phyloP scores from a whole-genome alignment of 2,329 filamentous ascomycete species.

The Coleophoma crateriformis region DNA sequence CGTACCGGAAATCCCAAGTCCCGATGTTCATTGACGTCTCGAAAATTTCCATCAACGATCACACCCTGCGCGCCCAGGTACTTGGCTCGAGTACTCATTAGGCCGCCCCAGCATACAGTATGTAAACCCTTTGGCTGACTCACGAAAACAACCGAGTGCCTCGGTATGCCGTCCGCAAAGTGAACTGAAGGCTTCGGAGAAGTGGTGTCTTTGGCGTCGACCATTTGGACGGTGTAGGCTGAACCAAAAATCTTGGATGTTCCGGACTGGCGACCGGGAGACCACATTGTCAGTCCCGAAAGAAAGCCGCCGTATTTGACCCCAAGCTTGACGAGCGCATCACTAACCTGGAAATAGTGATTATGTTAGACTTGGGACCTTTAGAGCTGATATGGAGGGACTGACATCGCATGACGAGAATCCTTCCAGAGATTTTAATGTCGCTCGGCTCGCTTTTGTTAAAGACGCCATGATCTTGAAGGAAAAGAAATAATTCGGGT shows the following conservation, averaged over 20 bases:
- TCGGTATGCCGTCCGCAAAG: slow-evolving; percentile 29
- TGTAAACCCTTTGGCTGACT: slow-evolving; percentile 27
- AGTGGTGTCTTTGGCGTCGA: not conserved
- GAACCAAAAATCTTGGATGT: slow-evolving; percentile 5
- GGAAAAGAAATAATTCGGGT: too few relatives aligned
- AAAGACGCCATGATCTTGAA: too few relatives aligned
- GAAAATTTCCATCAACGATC: slow-evolving; percentile 32
- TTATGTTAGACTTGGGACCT: too few relatives aligned
- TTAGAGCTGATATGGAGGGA: too few relatives aligned
- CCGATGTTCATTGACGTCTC: slow-evolving; percentile 29
- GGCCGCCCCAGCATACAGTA: slow-evolving; percentile 31
- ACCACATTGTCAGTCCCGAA: slow-evolving; percentile 1
- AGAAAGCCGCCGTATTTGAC: not conserved
- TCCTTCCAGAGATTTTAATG: too few relatives aligned
- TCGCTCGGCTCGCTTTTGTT: too few relatives aligned
- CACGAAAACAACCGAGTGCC: slow-evolving; percentile 30
- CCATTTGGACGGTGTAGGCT: slow-evolving; percentile 6
- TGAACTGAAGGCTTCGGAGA: slow-evolving; percentile 20
- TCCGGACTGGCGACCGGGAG: slow-evolving; percentile 4
- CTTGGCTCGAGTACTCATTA: slow-evolving; percentile 31
- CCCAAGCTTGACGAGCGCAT: not conserved
- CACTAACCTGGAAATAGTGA: not conserved
- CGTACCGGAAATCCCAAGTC: too few relatives aligned
- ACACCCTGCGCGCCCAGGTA: slow-evolving; percentile 29
- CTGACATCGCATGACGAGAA: too few relatives aligned